Conservation (phyloP, 169 alveolate genomes). For the Eimeria sp. region DNA sequence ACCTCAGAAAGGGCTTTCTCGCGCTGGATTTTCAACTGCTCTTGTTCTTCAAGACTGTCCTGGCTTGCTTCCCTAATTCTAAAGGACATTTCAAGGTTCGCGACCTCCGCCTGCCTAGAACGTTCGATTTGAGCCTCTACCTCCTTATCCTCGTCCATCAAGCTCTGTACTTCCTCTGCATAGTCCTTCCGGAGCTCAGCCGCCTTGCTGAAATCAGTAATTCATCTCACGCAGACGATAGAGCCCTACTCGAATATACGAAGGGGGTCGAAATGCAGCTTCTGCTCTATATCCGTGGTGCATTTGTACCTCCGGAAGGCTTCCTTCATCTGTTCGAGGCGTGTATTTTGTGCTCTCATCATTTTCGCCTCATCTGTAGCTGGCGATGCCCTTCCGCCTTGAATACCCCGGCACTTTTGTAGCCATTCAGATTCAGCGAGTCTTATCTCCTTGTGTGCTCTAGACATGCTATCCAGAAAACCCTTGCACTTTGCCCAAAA, state of each 20-base stretch:
- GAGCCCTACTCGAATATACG: not conserved
- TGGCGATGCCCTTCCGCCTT: constrained; percentile 21
- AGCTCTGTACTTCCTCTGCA: constrained; percentile 18
- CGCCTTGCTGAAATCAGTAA: constrained; percentile 56
- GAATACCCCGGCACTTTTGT: constrained; percentile 44
- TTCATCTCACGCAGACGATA: not conserved
- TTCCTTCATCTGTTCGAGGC: constrained; percentile 53
- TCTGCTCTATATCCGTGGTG: not conserved
- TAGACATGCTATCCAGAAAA: constrained; percentile 35
- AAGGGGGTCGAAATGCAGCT: too few relatives aligned
- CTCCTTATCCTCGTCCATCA: constrained; percentile 40
- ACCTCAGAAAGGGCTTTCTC: constrained; percentile 59
- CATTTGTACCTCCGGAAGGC: constrained; percentile 32
- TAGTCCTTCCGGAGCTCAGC: constrained; percentile 46
- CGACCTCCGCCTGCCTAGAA: constrained; percentile 44
- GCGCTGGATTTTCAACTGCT: constrained; percentile 7
- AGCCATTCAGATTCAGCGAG: constrained; percentile 63
- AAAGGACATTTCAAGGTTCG: constrained; percentile 57
- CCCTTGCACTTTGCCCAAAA: constrained; percentile 21
- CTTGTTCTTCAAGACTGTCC: constrained; percentile 46
- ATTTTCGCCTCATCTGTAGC: constrained; percentile 38
- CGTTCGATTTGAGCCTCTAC: constrained; percentile 62
- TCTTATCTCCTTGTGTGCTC: constrained; percentile 16
- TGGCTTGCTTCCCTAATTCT: constrained; percentile 54
- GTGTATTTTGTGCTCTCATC: constrained; percentile 19